These are phyloP conservation scores for Yueomyces sp. DNA, from an alignment of 805 yeast species.

Conservation along the genomic window DNA sequence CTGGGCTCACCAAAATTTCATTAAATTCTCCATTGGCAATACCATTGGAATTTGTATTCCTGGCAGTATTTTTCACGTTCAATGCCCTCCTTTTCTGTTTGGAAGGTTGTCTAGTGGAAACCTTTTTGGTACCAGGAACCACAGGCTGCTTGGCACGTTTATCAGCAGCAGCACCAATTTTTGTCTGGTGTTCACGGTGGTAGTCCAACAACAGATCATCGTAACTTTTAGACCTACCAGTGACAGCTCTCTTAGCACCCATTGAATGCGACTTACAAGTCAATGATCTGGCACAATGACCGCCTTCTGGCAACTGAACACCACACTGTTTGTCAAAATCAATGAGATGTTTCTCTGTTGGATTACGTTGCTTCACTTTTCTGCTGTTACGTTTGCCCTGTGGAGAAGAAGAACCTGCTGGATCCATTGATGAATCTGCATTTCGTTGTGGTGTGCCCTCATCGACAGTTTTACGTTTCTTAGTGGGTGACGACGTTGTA, in stretches of 20 bases:
- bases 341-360: conserved; percentile 55
- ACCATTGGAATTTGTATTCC: background rate
- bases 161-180: conserved; percentile 67
- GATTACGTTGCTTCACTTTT: conserved; percentile 40
- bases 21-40: background rate
- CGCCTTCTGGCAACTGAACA: conserved; percentile 87
- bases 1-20: conserved; percentile 48
- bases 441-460: background rate
- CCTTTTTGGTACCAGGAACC: conserved; percentile 20
- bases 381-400: conserved; percentile 17
- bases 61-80: conserved; percentile 1
- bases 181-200: conserved; percentile 86
- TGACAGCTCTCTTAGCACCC: conserved; percentile 95
- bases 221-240: conserved; percentile 86
- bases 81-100: conserved; percentile 10
- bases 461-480: conserved; percentile 5
- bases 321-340: conserved; percentile 95
- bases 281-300: conserved; percentile 85
- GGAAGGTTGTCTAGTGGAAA: conserved; percentile 16
- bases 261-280: conserved; percentile 97
- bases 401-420: background rate
- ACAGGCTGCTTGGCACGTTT: conserved; percentile 62
- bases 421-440: background rate
- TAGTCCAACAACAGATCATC: conserved; percentile 79
- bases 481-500: conserved; percentile 4